phyloP scores from a whole-genome alignment of 768 basidiomycete genomes.

The Lentinula edodes region DNA sequence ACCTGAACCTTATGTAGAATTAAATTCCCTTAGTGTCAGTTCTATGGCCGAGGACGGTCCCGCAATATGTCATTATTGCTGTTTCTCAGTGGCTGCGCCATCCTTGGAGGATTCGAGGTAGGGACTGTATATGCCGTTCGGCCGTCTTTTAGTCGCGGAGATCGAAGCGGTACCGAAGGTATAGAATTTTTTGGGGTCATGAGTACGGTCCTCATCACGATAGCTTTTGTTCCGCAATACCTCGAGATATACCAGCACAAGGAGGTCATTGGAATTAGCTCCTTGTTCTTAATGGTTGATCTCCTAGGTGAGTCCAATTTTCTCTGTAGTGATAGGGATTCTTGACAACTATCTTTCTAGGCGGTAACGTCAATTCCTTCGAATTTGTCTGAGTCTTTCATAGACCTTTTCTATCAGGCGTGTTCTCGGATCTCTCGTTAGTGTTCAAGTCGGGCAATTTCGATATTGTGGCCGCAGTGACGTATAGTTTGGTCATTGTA shows the following conservation, averaged over 20 bases:
- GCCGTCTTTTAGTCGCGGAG: slow-evolving; percentile 28
- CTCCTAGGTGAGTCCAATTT: slow-evolving; percentile 23
- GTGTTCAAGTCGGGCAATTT: slow-evolving; percentile 39
- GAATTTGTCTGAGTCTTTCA: not conserved
- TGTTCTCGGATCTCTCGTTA: slow-evolving; percentile 49
- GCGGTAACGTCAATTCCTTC: not conserved
- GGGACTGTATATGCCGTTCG: slow-evolving; percentile 55
- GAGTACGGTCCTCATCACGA: slow-evolving; percentile 51
- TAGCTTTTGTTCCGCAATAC: slow-evolving; percentile 59
- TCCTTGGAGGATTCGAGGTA: slow-evolving; percentile 54
- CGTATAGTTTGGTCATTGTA: slow-evolving; percentile 45
- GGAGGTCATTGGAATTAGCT: slow-evolving; percentile 64
- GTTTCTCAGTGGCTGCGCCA: slow-evolving; percentile 31
- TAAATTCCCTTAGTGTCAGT: slow-evolving; percentile 58
- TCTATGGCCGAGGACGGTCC: slow-evolving; percentile 48
- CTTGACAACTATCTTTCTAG: not conserved
- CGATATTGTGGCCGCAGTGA: slow-evolving; percentile 41
- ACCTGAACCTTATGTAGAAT: slow-evolving; percentile 43
- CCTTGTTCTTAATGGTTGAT: slow-evolving; percentile 67
- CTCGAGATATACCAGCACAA: slow-evolving; percentile 65
- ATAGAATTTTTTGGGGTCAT: slow-evolving; percentile 58
- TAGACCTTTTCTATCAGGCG: not conserved
- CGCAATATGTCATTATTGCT: slow-evolving; percentile 25
- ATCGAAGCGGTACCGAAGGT: slow-evolving; percentile 19
- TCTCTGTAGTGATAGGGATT: not conserved